Evolutionary conservation across 1,284 basidiomycete species (phyloP), one percentile per base, ranked within the genome.

Genomic region (Puccinia polysora): DNA sequence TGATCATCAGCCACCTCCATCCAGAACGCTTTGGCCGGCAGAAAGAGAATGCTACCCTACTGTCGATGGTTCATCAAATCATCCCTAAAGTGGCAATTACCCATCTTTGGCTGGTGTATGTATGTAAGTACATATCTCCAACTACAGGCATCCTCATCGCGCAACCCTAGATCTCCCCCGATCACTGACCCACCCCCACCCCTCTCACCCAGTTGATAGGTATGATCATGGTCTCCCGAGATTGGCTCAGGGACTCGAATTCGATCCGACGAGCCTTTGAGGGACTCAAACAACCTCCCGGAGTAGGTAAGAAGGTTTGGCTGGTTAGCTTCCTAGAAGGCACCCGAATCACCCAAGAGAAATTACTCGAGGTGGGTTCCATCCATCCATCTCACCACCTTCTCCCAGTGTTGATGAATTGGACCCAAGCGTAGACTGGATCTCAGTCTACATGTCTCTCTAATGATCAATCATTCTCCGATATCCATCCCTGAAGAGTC

Each of bases 101-200:
- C 67, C 1, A 70, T 70, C 40, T 70, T 70, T 56, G 67, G 67
- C 34, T 47, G 55, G 34, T 60, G 67, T 60, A 70, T 70, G 67
- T 70, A 70, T 52, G 67, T 70, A 60, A 59, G 67, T 70, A 18
- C 5, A 30, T 60, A n/a, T 25, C 52, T 30, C 43, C 43, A 10
- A 10, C 10, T 45, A 10, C 43, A 10, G 43, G 10, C 43, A 10
- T n/a, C n/a, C 43, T 10, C n/a, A 10, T 45, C n/a, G 43, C 43
- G n/a, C 43, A 10, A 10, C 12, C n/a, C 12, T n/a, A 45, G n/a
- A 45, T n/a, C n/a, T 45, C 43, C 43, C 43, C n/a, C 43, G n/a
- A 10, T n/a, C 43, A 45, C 12, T 10, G 43, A 10, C n/a, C n/a
- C n/a, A 45, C n/a, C n/a, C n/a, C n/a, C n/a, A n/a, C n/a, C n/a